Percentiles rank a stretch among this genome's conserved stretches.
These are phyloP conservation scores for Sedum album DNA, from an alignment of 164 flowering plant genomes.

Conservation along the genomic window DNA sequence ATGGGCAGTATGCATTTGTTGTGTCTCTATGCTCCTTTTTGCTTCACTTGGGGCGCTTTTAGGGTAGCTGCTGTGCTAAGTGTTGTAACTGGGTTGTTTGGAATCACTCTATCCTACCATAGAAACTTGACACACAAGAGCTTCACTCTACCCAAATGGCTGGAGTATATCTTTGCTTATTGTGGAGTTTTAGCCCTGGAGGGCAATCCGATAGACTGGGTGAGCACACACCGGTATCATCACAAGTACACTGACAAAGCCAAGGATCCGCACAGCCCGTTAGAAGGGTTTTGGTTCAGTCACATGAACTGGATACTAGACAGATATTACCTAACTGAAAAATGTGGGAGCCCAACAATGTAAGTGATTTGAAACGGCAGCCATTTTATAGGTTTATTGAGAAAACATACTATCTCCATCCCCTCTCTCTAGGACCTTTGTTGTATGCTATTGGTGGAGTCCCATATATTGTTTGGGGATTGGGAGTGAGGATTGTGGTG, in stretches of 20 bases:
- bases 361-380: slow-evolving; percentile 66
- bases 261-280: slow-evolving; percentile 81
- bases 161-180: slow-evolving; percentile 74
- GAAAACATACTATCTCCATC: slow-evolving; percentile 57
- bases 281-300: slow-evolving; percentile 83
- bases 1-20: slow-evolving; percentile 51
- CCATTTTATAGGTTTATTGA: slow-evolving; percentile 57
- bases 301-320: slow-evolving; percentile 89
- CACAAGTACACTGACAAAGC: slow-evolving; percentile 78
- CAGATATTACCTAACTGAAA: slow-evolving; percentile 29
- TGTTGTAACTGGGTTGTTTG: slow-evolving; percentile 61
- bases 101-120: slow-evolving; percentile 73
- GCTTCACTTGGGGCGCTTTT: slow-evolving; percentile 63
- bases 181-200: slow-evolving; percentile 70
- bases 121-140: slow-evolving; percentile 72
- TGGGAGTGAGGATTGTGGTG: slow-evolving; percentile 67
- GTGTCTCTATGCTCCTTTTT: slow-evolving; percentile 54
- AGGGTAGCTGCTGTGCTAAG: slow-evolving; percentile 47
- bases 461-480: slow-evolving; percentile 79
- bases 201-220: slow-evolving; percentile 91
- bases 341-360: slow-evolving; percentile 71
- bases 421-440: slow-evolving; percentile 50
- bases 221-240: slow-evolving; percentile 79
- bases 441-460: slow-evolving; percentile 66
- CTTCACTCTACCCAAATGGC: slow-evolving; percentile 80